Evolutionary conservation across 129 eudicot species (phyloP), one percentile per base, ranked within the genome.

Genomic region (Escallonia rubra): DNA sequence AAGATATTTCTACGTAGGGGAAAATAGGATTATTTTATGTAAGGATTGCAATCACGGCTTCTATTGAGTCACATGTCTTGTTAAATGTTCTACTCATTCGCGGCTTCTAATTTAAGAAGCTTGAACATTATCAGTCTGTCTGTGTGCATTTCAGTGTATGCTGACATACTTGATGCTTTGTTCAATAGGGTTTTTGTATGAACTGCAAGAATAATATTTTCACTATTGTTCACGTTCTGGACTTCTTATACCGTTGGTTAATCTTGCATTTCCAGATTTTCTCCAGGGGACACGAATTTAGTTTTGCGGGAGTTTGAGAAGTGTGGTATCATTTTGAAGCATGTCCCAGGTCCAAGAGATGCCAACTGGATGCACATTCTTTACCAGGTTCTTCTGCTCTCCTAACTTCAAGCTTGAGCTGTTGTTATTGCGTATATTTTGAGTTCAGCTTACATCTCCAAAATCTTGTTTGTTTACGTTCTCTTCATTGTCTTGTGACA

Each of bases 291-390:
- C 68, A 94, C 97, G 41, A 90, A 94, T 79, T 76, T 90, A 61
- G 97, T 94, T 57, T 54, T 94, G 56, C 79, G 99, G 78, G 99
- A 94, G 86, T 94, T 94, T 51, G 99, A 94, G 58, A 94, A 87
- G 64, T 94, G 96, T 65, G 99, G 99, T 34, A 76, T 90, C 16
- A 81, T 94, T 72, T 74, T 94, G 42, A 89, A 89, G 42, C 99
- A 94, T 59, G 86, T 94, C 58, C 96, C 88, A 11, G 99, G 97
- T 38, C 99, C 99, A 63, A 79, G 99, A 67, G 87, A 87, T 68
- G 96, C 97, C 69, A 94, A 94, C 51, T 94, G 99, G 99, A 85
- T 94, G 93, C 92, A 94, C 80, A 85, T 94, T 80, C 88, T 94
- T 23, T 94, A 86, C 78, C 96, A 89, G 99, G 99, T 94, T 41